These are phyloP conservation scores for Thozetella sp. DNA, from an alignment of 495 filamentous ascomycete genomes.

Conservation along the genomic window DNA sequence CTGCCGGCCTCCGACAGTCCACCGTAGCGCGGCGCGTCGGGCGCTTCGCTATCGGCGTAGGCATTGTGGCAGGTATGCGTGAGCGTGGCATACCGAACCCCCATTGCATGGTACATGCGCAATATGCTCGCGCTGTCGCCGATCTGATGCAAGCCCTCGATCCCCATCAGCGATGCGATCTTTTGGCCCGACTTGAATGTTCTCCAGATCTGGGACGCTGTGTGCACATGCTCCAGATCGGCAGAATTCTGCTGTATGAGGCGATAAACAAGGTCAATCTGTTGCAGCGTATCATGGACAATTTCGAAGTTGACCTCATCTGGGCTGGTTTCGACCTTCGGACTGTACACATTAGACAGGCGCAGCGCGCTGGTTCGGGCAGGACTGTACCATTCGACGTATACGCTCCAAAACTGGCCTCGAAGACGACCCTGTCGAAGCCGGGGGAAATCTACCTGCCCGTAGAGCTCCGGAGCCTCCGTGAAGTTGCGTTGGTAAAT, in stretches of 20 bases:
- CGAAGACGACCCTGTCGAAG: background rate
- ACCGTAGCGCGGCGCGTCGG: slow-evolving; percentile 23
- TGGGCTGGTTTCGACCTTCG: slow-evolving; percentile 54
- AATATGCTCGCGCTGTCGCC: slow-evolving; percentile 24
- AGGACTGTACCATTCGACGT: slow-evolving; percentile 62
- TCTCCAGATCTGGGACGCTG: background rate
- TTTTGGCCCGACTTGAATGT: background rate
- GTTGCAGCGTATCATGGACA: slow-evolving; percentile 29
- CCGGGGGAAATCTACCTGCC: slow-evolving; percentile 69
- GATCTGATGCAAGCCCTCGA: slow-evolving; percentile 16
- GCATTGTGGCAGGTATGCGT: background rate
- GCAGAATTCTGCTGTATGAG: slow-evolving; percentile 21
- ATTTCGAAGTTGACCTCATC: slow-evolving; percentile 47
- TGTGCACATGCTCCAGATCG: slow-evolving; percentile 3
- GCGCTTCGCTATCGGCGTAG: background rate
- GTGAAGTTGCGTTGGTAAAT: background rate
- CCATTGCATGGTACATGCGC: slow-evolving; percentile 4
- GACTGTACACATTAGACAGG: too few relatives aligned
- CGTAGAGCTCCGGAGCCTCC: background rate
- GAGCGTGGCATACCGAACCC: background rate
- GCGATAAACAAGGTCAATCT: slow-evolving; percentile 35
- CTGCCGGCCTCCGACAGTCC: slow-evolving; percentile 19
- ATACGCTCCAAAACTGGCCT: slow-evolving; percentile 75
- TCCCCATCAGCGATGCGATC: background rate
- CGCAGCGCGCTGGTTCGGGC: too few relatives aligned